Evolutionary conservation across 1,284 basidiomycete genomes (phyloP).

Genomic region (Ustanciosporium gigantosporum): DNA sequence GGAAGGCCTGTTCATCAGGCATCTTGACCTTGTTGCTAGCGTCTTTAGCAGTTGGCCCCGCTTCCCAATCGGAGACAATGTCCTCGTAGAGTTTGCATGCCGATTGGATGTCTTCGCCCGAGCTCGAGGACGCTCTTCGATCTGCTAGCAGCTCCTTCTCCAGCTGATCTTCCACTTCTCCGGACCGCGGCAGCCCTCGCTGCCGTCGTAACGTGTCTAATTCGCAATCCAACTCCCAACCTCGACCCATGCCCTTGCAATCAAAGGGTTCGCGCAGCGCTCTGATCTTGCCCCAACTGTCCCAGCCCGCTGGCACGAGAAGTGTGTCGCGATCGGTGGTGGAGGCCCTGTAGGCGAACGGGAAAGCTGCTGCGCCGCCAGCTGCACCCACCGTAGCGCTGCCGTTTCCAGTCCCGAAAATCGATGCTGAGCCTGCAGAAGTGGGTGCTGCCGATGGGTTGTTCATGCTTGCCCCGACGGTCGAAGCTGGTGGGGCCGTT

Average conservation of each 20-base stretch:
- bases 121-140: neutral
- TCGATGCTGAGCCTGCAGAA: neutral
- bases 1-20: constrained; percentile 36
- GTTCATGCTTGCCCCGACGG: neutral
- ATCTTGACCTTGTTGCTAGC: constrained; percentile 9
- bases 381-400: constrained; percentile 9
- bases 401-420: no score
- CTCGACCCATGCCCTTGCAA: constrained; percentile 75
- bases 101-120: constrained; percentile 26
- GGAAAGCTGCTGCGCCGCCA: constrained; percentile 72
- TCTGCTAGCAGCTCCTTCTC: constrained; percentile 32
- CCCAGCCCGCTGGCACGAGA: constrained; percentile 92
- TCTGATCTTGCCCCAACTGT: constrained; percentile 93
- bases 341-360: constrained; percentile 83
- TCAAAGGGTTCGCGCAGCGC: constrained; percentile 91
- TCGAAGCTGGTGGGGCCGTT: constrained; percentile 63
- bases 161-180: constrained; percentile 29
- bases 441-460: neutral
- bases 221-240: constrained; percentile 64
- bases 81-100: constrained; percentile 53
- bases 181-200: constrained; percentile 14
- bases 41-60: constrained; percentile 10
- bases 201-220: constrained; percentile 28
- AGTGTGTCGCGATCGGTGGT: constrained; percentile 89
- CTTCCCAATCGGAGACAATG: constrained; percentile 49